Conservation (phyloP, 2,329 filamentous ascomycete species). For the Epichloe gansuensis region DNA sequence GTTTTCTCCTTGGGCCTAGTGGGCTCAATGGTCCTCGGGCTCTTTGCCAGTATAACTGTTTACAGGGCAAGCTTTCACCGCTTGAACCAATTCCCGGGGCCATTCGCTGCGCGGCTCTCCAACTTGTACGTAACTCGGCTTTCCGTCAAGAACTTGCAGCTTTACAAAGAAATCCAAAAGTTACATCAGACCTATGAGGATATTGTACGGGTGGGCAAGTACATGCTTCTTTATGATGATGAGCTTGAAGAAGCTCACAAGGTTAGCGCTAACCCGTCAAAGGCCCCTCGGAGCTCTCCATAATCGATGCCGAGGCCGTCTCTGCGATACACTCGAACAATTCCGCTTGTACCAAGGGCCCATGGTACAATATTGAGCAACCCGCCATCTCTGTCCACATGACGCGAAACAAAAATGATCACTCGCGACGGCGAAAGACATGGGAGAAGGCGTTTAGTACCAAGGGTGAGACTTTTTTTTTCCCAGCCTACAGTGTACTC, state of each 20-base stretch:
- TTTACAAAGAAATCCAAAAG: conserved; percentile 14
- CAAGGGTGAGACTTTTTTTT: conserved; percentile 11
- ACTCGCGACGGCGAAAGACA: conserved; percentile 18
- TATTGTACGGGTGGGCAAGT: conserved; percentile 16
- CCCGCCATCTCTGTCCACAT: conserved; percentile 19
- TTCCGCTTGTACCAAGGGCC: conserved; percentile 19
- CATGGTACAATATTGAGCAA: conserved; percentile 20
- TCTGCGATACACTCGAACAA: conserved; percentile 15
- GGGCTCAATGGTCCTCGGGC: not conserved
- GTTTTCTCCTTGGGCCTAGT: not conserved
- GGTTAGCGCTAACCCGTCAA: not conserved
- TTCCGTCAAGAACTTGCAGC: conserved; percentile 11
- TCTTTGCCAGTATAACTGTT: conserved; percentile 9
- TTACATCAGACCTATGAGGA: conserved; percentile 18
- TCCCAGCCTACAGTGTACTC: not conserved
- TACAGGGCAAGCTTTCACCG: conserved; percentile 15
- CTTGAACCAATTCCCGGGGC: conserved; percentile 16
- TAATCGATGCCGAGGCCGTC: conserved; percentile 17
- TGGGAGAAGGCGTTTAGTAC: conserved; percentile 21
- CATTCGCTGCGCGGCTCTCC: conserved; percentile 14
- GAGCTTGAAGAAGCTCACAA: not conserved
- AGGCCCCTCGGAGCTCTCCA: conserved; percentile 20
- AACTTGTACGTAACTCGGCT: conserved; percentile 13
- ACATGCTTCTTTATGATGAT: not conserved
- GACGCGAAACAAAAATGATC: conserved; percentile 18